phyloP scores from a whole-genome alignment of 495 filamentous ascomycete species.

The Podospora didyma region DNA sequence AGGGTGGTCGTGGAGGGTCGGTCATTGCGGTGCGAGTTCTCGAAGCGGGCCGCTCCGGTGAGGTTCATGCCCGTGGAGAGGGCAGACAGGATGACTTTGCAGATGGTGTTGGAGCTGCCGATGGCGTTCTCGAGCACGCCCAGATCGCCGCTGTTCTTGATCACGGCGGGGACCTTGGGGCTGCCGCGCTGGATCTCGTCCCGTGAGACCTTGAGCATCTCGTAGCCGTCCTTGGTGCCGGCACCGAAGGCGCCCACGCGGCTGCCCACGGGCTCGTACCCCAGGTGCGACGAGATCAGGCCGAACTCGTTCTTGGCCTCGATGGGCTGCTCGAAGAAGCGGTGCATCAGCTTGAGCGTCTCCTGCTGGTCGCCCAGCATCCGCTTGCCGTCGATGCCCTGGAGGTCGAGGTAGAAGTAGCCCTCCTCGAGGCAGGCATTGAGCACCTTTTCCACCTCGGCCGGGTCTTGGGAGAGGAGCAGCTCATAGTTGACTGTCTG shows the following conservation, averaged over 20 bases:
- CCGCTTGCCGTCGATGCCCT: conserved; percentile 42
- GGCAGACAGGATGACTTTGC: conserved; percentile 46
- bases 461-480: conserved; percentile 46
- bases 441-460: conserved; percentile 47
- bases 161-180: conserved; percentile 38
- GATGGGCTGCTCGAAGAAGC: conserved; percentile 46
- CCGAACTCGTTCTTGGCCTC: conserved; percentile 49
- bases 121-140: conserved; percentile 42
- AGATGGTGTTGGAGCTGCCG: conserved; percentile 46
- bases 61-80: conserved; percentile 46
- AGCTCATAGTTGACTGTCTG: conserved; percentile 43
- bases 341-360: conserved; percentile 48
- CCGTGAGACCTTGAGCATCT: conserved; percentile 52
- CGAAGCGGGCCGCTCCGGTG: conserved; percentile 40
- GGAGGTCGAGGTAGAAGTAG: conserved; percentile 55
- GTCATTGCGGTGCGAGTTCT: conserved; percentile 50
- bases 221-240: conserved; percentile 50
- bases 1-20: conserved; percentile 44
- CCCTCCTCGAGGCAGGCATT: conserved; percentile 45
- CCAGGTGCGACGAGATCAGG: conserved; percentile 42
- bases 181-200: conserved; percentile 46
- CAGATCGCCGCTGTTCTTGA: conserved; percentile 48
- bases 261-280: conserved; percentile 49
- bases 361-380: conserved; percentile 45
- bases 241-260: conserved; percentile 43